Percentiles rank a stretch among this genome's conserved stretches.
Evolutionary conservation across 2,329 filamentous ascomycete species (phyloP).

Genomic region (Bipolaris bicolor): DNA sequence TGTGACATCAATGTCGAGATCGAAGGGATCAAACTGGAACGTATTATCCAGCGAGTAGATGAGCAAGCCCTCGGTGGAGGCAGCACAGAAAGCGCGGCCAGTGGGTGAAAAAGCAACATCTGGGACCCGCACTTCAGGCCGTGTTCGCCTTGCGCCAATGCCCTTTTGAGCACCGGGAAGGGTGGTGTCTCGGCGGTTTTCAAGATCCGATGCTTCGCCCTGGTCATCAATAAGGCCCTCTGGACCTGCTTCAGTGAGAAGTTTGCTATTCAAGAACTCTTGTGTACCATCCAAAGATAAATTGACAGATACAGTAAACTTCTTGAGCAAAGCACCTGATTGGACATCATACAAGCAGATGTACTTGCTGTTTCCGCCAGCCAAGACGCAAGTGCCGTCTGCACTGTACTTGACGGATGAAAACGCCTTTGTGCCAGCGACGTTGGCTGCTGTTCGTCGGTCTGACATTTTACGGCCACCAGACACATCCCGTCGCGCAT

Average conservation of each 20-base stretch:
- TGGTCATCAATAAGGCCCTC: constrained; percentile 83
- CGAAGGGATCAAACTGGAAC: constrained; percentile 91
- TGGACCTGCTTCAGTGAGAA: constrained; percentile 89
- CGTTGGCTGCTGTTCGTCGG: constrained; percentile 88
- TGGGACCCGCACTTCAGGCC: constrained; percentile 83
- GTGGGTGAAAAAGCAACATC: constrained; percentile 87
- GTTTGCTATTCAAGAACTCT: constrained; percentile 92
- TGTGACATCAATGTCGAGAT: constrained; percentile 92
- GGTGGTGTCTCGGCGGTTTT: constrained; percentile 78
- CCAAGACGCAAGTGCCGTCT: constrained; percentile 88
- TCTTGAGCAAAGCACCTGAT: constrained; percentile 89
- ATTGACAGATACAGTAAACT: constrained; percentile 95
- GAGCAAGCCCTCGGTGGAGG: constrained; percentile 90
- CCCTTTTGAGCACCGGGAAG: constrained; percentile 88
- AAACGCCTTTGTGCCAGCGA: constrained; percentile 88
- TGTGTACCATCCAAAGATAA: constrained; percentile 94
- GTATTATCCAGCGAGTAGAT: constrained; percentile 89
- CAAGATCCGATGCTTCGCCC: constrained; percentile 86
- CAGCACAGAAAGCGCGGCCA: constrained; percentile 89
- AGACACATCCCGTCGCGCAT: constrained; percentile 89
- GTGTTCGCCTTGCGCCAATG: constrained; percentile 79
- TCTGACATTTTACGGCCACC: constrained; percentile 89
- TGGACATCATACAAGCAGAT: constrained; percentile 96
- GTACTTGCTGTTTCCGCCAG: constrained; percentile 96
- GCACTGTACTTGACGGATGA: constrained; percentile 87